phyloP scores from a whole-genome alignment of 768 basidiomycete species.

The Agrocybe chaxingu region DNA sequence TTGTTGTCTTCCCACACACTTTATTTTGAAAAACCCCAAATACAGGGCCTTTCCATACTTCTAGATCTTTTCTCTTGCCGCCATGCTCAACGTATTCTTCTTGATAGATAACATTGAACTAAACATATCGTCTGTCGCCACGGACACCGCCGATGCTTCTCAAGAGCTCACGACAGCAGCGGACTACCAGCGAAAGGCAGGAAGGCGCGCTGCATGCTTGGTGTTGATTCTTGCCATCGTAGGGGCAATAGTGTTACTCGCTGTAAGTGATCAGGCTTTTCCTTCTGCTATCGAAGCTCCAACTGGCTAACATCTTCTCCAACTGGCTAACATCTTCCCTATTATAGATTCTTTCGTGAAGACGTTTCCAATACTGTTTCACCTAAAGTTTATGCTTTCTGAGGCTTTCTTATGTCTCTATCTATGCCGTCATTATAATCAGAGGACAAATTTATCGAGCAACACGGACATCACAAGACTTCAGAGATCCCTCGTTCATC shows the following conservation, averaged over 20 bases:
- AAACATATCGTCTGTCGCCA: slow-evolving; percentile 84
- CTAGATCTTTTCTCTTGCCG: not conserved
- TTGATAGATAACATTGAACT: slow-evolving; percentile 87
- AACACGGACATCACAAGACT: no score
- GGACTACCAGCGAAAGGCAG: slow-evolving; percentile 93
- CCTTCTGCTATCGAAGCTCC: not conserved
- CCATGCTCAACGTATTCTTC: not conserved
- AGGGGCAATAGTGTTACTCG: slow-evolving; percentile 82
- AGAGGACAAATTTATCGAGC: no score
- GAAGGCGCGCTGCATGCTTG: slow-evolving; percentile 84
- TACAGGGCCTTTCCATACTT: not conserved
- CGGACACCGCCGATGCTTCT: slow-evolving; percentile 78
- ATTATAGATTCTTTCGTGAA: slow-evolving; percentile 14
- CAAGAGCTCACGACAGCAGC: slow-evolving; percentile 87
- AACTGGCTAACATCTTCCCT: slow-evolving; percentile 5
- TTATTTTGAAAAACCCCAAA: no score
- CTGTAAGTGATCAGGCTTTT: slow-evolving; percentile 54
- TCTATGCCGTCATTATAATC: slow-evolving; percentile 1
- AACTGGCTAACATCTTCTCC: not conserved
- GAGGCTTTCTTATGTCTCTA: not conserved
- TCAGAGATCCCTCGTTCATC: no score
- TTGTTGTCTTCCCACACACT: no score
- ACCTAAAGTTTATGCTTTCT: not conserved
- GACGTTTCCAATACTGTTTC: not conserved
- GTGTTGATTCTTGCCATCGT: slow-evolving; percentile 87